Base-by-base conservation (phyloP, 2,329 filamentous ascomycete species). In the Alternaria viburni region DNA sequence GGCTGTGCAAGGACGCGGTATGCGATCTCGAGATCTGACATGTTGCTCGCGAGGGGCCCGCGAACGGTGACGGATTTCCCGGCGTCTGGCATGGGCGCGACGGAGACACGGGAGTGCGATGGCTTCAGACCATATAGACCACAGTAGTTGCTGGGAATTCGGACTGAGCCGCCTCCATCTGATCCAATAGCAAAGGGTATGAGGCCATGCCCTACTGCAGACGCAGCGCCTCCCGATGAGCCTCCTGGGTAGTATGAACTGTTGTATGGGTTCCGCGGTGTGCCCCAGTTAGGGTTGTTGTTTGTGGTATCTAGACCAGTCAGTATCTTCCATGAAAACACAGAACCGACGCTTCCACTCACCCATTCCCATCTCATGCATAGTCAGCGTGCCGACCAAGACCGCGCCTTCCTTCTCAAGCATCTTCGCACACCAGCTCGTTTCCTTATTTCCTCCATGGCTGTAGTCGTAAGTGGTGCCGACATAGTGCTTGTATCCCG, bases 51-150 rank as follows among this genome's bases (percentile, higher is more conserved):
- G 72, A 97, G 86, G 8, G 94, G 93, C 0, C 93, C 92, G 7
- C 87, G 83, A 15, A 96, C 90, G 59, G 86, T 88, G 32, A 88
- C 89, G 0, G 87, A 90, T 32, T 85, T 83, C 25, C 86, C 86
- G 55, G 88, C 83, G 61, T 87, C 87, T 13, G 83, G 79, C 1
- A 87, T 86, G 0, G 91, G 91, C 4, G 83, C 82, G 52, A 65
- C 83, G 46, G 86, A 86, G 6, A 91, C 86, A 41, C 93, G 89
- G 73, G 90, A 87, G 75, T 96, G 91, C 0, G 88, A 90, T 1
- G 92, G 84, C 79, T 97, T 97, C 62, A 97, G 84, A 3, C 93
- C 93, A 79, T 91, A 97, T 21, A 93, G 82, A 52, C 93, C 92
- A 77, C 92, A 96, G 81, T 91, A 95, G 30, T 86, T 85, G 1